Conservation (phyloP, 768 basidiomycete species). For the Coprinellus aureogranulatus region DNA sequence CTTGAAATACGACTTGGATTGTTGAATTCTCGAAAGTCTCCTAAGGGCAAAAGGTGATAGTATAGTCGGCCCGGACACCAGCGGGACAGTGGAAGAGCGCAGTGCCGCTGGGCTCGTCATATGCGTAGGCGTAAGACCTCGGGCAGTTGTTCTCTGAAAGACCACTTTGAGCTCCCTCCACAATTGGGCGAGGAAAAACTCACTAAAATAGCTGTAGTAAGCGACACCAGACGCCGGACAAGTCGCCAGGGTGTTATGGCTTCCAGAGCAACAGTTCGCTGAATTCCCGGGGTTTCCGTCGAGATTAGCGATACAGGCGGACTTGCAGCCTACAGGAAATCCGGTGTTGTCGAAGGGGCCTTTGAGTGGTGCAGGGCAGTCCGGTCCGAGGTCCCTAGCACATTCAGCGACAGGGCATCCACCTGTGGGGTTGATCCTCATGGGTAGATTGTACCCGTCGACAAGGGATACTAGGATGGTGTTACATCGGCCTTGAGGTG, state of each 20-base stretch:
- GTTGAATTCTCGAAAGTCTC: background rate
- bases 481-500: background rate
- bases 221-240: slow-evolving; percentile 50
- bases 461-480: slow-evolving; percentile 56
- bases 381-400: slow-evolving; percentile 57
- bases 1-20: too few relatives aligned
- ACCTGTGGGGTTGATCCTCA: slow-evolving; percentile 53
- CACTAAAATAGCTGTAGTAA: slow-evolving; percentile 38
- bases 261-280: slow-evolving; percentile 64
- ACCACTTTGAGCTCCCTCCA: background rate
- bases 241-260: slow-evolving; percentile 46
- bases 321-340: slow-evolving; percentile 58
- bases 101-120: slow-evolving; percentile 49
- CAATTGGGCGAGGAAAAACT: background rate
- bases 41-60: slow-evolving; percentile 48
- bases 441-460: slow-evolving; percentile 63
- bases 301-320: slow-evolving; percentile 48
- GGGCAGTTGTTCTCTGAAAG: slow-evolving; percentile 39
- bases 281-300: slow-evolving; percentile 52
- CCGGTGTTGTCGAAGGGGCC: slow-evolving; percentile 54
- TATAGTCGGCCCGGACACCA: slow-evolving; percentile 40
- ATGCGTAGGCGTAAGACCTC: slow-evolving; percentile 55
- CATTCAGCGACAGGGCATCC: slow-evolving; percentile 57
- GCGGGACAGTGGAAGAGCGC: slow-evolving; percentile 54
- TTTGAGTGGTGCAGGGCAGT: slow-evolving; percentile 51